Conservation (phyloP, 371 early-diverging fungal species). For the Polyrhizophydium stewartii region DNA sequence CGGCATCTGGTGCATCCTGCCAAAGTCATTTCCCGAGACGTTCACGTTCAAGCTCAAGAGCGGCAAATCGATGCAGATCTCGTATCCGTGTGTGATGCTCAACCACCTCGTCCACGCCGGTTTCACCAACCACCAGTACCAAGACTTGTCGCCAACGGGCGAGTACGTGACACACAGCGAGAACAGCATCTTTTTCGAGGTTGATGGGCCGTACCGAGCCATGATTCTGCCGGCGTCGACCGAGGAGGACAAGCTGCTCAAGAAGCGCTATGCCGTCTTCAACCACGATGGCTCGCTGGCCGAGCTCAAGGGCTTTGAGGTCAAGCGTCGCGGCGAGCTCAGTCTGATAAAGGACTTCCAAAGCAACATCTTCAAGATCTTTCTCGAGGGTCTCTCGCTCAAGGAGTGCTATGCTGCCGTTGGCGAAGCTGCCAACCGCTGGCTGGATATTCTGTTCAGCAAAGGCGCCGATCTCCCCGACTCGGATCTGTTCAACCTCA, state of each 20-base stretch:
- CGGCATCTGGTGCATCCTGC: conserved; percentile 99
- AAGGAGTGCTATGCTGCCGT: conserved; percentile 92
- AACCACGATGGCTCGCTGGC: conserved; percentile 94
- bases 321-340: conserved; percentile 98
- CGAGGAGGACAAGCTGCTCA: conserved; percentile 95
- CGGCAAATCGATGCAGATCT: conserved; percentile 77
- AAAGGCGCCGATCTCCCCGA: conserved; percentile 83
- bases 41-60: conserved; percentile 75
- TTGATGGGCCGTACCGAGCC: conserved; percentile 99
- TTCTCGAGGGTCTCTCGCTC: conserved; percentile 83
- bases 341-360: conserved; percentile 99
- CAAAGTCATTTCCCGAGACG: conserved; percentile 90
- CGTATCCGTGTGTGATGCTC: conserved; percentile 97
- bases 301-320: conserved; percentile 99
- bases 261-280: conserved; percentile 99
- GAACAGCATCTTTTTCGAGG: conserved; percentile 99
- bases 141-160: conserved; percentile 49
- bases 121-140: conserved; percentile 99
- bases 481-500: conserved; percentile 92
- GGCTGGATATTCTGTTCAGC: conserved; percentile 94
- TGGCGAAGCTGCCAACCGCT: conserved; percentile 87
- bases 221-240: conserved; percentile 99
- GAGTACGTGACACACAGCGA: conserved; percentile 75
- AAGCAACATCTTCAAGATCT: conserved; percentile 88
- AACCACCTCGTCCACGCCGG: conserved; percentile 95